phyloP scores from a whole-genome alignment of 2,329 filamentous ascomycete genomes.

The Diaporthe batatas region DNA sequence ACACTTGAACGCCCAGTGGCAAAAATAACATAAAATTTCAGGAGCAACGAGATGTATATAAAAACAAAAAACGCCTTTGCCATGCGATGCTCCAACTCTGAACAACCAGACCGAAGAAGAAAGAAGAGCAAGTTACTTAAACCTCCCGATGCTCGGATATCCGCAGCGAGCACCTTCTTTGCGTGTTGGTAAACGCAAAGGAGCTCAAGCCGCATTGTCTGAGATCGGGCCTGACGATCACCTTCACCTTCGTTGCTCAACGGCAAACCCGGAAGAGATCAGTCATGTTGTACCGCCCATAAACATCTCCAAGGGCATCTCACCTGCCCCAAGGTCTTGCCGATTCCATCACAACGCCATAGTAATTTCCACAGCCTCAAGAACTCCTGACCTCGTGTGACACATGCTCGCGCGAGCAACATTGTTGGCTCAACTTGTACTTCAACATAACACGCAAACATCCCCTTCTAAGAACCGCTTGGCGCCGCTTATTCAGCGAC shows the following conservation, averaged over 20 bases:
- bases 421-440: not conserved
- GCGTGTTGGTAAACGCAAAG: not conserved
- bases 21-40: not conserved
- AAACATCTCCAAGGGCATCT: not conserved
- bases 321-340: not conserved
- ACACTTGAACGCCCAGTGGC: not conserved
- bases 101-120: not conserved
- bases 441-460: not conserved
- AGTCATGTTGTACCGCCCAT: not conserved
- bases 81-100: constrained; percentile 22
- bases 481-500: constrained; percentile 53
- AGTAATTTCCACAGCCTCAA: not conserved
- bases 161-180: constrained; percentile 26
- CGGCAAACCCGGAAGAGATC: constrained; percentile 15
- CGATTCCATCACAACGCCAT: not conserved
- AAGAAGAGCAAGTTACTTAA: not conserved
- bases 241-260: constrained; percentile 19
- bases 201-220: constrained; percentile 7
- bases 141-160: not conserved
- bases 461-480: not conserved
- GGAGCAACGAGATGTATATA: not conserved
- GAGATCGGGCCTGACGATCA: not conserved
- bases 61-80: constrained; percentile 14
- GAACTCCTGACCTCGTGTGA: no score
- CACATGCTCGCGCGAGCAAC: not conserved